Conservation (phyloP, 2,329 filamentous ascomycete species). For the Rhexocercosporidium sp. region DNA sequence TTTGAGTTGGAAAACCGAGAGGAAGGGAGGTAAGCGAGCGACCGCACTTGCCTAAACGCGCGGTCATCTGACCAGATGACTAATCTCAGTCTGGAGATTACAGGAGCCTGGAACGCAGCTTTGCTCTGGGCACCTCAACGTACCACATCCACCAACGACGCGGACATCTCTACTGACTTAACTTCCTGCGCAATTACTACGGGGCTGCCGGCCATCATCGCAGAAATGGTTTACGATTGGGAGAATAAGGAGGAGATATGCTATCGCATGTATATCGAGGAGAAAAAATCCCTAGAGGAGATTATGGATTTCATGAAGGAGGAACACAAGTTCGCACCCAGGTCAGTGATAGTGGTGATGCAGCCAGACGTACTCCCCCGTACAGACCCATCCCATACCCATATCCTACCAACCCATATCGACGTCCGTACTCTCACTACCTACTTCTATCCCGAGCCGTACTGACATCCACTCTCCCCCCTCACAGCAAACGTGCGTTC, state of each 20-base stretch:
- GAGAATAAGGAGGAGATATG: constrained; percentile 68
- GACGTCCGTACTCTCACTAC: constrained; percentile 25
- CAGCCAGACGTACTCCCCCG: constrained; percentile 31
- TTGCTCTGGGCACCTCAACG: constrained; percentile 32
- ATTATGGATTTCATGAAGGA: constrained; percentile 74
- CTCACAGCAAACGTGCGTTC: constrained; percentile 72
- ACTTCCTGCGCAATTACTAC: constrained; percentile 10
- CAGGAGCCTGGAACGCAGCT: constrained; percentile 23
- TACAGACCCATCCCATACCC: constrained; percentile 35
- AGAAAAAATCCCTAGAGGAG: constrained; percentile 74
- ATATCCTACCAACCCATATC: constrained; percentile 28
- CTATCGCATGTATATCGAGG: constrained; percentile 76
- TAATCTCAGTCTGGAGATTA: constrained; percentile 2
- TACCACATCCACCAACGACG: constrained; percentile 24
- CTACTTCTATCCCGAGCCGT: constrained; percentile 4
- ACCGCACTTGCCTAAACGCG: too few species aligned
- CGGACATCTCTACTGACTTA: constrained; percentile 1
- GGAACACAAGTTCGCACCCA: constrained; percentile 70
- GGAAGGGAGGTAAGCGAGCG: not conserved
- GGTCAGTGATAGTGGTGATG: constrained; percentile 52
- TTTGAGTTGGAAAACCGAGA: not conserved
- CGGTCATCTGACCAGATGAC: not conserved
- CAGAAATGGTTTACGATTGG: constrained; percentile 63
- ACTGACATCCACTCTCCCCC: constrained; percentile 25
- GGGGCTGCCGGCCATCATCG: constrained; percentile 9